phyloP scores from a whole-genome alignment of 371 early-diverging fungal genomes.

The Mortierella sp. region DNA sequence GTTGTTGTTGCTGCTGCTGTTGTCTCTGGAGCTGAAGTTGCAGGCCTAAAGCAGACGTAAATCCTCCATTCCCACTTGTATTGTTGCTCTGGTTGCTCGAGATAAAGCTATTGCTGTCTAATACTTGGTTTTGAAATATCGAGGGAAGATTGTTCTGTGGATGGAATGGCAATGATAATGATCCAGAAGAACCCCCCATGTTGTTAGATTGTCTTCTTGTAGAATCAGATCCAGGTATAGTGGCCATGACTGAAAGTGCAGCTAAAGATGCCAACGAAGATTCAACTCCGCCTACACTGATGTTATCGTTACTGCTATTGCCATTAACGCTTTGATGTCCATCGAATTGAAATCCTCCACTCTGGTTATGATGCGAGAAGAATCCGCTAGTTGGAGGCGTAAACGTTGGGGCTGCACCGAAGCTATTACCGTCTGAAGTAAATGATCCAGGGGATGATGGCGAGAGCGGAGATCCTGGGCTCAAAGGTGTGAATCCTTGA shows the following conservation, averaged over 20 bases:
- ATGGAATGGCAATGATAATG: constrained; percentile 19
- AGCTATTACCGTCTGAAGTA: constrained; percentile 28
- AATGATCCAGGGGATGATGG: constrained; percentile 27
- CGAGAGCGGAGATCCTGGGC: constrained; percentile 18
- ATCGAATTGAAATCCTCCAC: constrained; percentile 2
- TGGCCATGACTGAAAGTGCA: constrained; percentile 36
- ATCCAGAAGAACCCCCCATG: background rate
- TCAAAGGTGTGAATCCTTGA: constrained; percentile 22
- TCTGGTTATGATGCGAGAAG: constrained; percentile 17
- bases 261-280: constrained; percentile 39
- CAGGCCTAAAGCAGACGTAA: constrained; percentile 32
- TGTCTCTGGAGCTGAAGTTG: constrained; percentile 36
- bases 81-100: background rate
- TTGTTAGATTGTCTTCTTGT: background rate
- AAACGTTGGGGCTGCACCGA: constrained; percentile 15
- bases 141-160: constrained; percentile 19
- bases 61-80: constrained; percentile 1
- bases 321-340: background rate
- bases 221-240: constrained; percentile 4
- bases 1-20: constrained; percentile 21
- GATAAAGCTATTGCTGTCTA: background rate
- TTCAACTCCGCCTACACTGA: constrained; percentile 20
- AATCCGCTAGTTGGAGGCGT: constrained; percentile 10
- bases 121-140: constrained; percentile 28
- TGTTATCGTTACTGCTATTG: constrained; percentile 5